A percentile compares a stretch with the other conserved stretches of the same genome.
Conservation (phyloP, 2,329 filamentous ascomycete genomes). For the Ambrosiella cleistominuta region DNA sequence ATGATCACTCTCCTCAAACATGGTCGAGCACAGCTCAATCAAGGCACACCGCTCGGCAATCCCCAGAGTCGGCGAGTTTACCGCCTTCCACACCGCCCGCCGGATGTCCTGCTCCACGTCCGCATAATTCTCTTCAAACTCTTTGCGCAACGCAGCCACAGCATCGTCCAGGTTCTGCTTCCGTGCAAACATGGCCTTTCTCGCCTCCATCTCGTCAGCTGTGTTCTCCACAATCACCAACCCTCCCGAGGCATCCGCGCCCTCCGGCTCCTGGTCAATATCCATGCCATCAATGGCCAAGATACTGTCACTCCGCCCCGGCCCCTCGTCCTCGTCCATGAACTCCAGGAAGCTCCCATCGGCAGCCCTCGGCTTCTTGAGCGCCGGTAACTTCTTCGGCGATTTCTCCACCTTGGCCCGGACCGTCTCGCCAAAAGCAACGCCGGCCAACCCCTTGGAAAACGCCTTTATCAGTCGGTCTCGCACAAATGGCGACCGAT, state of each 20-base stretch:
- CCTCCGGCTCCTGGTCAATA: conserved; percentile 20
- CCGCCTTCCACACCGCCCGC: conserved; percentile 26
- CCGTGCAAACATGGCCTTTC: conserved; percentile 44
- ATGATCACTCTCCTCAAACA: conserved; percentile 28
- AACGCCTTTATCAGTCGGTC: conserved; percentile 41
- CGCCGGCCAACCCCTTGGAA: conserved; percentile 39
- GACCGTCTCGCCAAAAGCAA: conserved; percentile 41
- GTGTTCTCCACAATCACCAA: conserved; percentile 26
- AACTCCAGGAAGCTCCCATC: neutral
- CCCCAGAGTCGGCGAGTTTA: conserved; percentile 24
- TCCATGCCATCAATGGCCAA: conserved; percentile 12
- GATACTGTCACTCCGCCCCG: conserved; percentile 8
- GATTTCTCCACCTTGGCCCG: conserved; percentile 7
- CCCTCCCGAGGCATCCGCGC: conserved; percentile 15
- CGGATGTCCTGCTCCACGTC: conserved; percentile 24
- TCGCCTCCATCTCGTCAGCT: conserved; percentile 34
- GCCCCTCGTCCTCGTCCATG: neutral
- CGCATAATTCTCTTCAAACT: conserved; percentile 27
- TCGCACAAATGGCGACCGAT: conserved; percentile 46
- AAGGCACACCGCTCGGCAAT: conserved; percentile 26
- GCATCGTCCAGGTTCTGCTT: conserved; percentile 45
- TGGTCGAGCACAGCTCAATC: conserved; percentile 28
- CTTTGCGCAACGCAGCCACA: conserved; percentile 25
- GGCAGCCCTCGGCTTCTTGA: neutral
- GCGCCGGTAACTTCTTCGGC: neutral